Percentiles rank a stretch among this genome's conserved stretches.
Conservation (phyloP, 202 grass and related monocot genomes). For the Panicum hallii region DNA sequence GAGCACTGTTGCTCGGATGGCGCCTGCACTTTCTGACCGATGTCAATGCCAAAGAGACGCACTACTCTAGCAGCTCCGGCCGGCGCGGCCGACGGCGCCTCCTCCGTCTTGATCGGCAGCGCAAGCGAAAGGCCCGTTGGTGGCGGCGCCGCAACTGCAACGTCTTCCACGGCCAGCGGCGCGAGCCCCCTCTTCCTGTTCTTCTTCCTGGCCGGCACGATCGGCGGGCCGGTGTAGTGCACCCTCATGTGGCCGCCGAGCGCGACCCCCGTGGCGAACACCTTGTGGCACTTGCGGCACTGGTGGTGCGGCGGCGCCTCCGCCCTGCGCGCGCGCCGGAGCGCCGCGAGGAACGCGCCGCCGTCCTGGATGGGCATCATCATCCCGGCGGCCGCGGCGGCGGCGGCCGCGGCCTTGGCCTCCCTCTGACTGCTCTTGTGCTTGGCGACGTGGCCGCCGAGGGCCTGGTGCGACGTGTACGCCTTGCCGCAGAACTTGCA, state of each 20-base stretch:
- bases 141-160: not conserved
- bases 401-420: not conserved
- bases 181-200: not conserved
- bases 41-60: constrained; percentile 38
- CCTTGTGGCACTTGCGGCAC: constrained; percentile 28
- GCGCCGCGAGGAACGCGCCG: too few relatives aligned
- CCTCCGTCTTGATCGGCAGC: not conserved
- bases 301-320: not conserved
- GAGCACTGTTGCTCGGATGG: not conserved
- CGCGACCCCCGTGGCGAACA: not conserved
- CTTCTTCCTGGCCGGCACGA: not conserved
- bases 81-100: not conserved
- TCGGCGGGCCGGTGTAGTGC: constrained; percentile 23
- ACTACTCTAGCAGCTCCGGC: not conserved
- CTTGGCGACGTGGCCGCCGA: constrained; percentile 45
- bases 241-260: constrained; percentile 55
- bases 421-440: constrained; percentile 40
- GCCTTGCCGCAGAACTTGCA: not conserved
- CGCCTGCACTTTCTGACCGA: not conserved
- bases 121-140: not conserved
- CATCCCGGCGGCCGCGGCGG: not conserved
- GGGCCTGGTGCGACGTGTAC: constrained; percentile 39
- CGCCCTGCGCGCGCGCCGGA: too few relatives aligned
- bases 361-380: not conserved
- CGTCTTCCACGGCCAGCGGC: not conserved